phyloP scores from a whole-genome alignment of 2,329 filamentous ascomycete genomes.

The Xylaria sp. region DNA sequence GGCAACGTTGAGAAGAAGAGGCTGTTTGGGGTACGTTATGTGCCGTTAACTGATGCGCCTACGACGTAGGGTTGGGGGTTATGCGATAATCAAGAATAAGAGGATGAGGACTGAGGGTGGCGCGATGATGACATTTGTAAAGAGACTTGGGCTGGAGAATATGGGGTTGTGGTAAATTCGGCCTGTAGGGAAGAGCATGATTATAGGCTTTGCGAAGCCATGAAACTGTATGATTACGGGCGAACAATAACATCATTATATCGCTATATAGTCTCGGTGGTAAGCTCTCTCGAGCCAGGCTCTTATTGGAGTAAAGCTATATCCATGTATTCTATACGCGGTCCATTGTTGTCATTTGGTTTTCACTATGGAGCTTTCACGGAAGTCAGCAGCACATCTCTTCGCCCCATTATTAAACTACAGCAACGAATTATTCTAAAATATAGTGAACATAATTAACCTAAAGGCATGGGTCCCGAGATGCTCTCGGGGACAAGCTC shows the following conservation, averaged over 20 bases:
- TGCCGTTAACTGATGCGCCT: constrained; percentile 78
- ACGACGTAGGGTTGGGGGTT: constrained; percentile 24
- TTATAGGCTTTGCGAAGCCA: not conserved
- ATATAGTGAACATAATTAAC: not conserved
- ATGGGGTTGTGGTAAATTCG: not conserved
- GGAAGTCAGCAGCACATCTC: not conserved
- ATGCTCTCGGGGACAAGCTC: not conserved
- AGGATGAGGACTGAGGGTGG: not conserved
- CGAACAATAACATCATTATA: not conserved
- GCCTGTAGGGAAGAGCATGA: not conserved
- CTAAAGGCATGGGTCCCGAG: not conserved
- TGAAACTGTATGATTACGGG: not conserved
- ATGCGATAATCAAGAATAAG: not conserved
- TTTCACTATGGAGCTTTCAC: not conserved
- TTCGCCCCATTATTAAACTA: not conserved
- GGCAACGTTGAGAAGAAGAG: constrained; percentile 70
- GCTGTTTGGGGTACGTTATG: constrained; percentile 78
- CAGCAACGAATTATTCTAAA: not conserved
- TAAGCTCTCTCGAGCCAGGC: not conserved
- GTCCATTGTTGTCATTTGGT: not conserved
- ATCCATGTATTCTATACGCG: not conserved
- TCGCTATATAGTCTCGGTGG: not conserved
- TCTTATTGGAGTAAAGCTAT: not conserved
- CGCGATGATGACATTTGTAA: not conserved
- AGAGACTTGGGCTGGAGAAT: not conserved